Evolutionary conservation across 75 land plant species (phyloP), one percentile per base, ranked within the genome.

Genomic region (Sequoiadendron giganteum): DNA sequence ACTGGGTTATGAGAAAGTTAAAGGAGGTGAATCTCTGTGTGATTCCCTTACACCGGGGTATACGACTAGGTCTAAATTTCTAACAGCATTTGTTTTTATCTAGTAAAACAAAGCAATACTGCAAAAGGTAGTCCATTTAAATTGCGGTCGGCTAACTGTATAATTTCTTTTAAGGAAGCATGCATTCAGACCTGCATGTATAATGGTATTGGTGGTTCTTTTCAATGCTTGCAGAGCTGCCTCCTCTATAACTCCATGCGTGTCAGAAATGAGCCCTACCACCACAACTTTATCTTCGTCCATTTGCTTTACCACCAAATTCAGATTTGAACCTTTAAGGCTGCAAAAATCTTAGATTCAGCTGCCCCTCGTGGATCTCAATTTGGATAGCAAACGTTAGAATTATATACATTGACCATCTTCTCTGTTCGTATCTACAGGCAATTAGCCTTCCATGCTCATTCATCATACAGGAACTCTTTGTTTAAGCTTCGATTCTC

Each of bases 261-360:
- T 88, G 34, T 88, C 86, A 34, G 88, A 88, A 48, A 88, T 83
- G 4, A 88, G 61, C 45, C 85, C 87, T 36, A 88, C 85, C 42
- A 61, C 61, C 2, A 85, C 38, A 30, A 48, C 86, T 14, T 15
- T 19, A 39, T 39, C 45, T 38, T 18, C 81, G 21, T 38, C 81
- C 81, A 78, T 78, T 78, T 78, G 19, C 65, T 58, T 19, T 58
- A 18, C 65, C 65, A 58, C 19, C 65, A 58, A 58, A 58, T 18
- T 21, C 65, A 19, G 65, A 19, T 58, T 58, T 19, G 19, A 18
- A 58, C 25, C 65, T 19, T 18, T 58, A 3, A 0, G 25, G 65
- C 25, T 21, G 19, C 65, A 18, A 58, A 58, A 58, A 58, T 21
- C 25, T 18, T 58, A 19, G 65, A 58, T 58, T 58, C 65, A 3